phyloP scores from a whole-genome alignment of 2,329 filamentous ascomycete species.

The Fusarium torreyae region DNA sequence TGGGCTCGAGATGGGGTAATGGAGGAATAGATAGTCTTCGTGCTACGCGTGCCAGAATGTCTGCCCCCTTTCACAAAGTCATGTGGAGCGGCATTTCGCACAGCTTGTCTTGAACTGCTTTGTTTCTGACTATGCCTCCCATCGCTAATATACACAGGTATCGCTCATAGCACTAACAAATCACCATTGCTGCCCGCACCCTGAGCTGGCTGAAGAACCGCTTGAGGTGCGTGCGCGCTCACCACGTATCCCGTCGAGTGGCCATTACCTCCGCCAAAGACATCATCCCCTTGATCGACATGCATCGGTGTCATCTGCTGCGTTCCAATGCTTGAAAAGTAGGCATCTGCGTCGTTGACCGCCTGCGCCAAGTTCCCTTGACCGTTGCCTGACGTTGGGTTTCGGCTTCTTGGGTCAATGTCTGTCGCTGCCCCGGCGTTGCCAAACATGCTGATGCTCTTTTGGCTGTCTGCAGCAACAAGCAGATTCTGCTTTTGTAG shows the following conservation, averaged over 20 bases:
- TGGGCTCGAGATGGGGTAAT: constrained; percentile 10
- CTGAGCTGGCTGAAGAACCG: constrained; percentile 78
- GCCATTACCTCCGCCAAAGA: constrained; percentile 72
- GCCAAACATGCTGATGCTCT: constrained; percentile 73
- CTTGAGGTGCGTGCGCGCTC: constrained; percentile 84
- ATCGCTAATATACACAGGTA: constrained; percentile 38
- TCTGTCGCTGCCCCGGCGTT: constrained; percentile 66
- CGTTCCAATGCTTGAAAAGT: constrained; percentile 84
- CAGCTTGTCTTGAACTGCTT: constrained; percentile 13
- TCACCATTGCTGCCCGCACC: constrained; percentile 78
- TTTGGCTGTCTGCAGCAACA: constrained; percentile 67
- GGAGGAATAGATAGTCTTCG: constrained; percentile 9
- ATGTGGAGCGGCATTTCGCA: constrained; percentile 4
- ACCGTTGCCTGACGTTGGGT: constrained; percentile 47
- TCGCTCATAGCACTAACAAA: constrained; percentile 73
- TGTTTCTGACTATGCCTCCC: constrained; percentile 32
- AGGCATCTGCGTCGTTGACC: constrained; percentile 88
- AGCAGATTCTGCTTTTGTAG: constrained; percentile 81
- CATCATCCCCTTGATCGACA: constrained; percentile 73
- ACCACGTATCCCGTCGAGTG: constrained; percentile 77
- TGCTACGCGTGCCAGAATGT: not conserved
- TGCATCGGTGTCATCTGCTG: constrained; percentile 82
- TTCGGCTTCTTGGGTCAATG: constrained; percentile 61
- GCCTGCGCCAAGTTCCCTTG: constrained; percentile 75
- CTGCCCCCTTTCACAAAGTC: not conserved